These are phyloP conservation scores for Botrytis squamosa DNA, from an alignment of 2,329 filamentous ascomycete genomes.

Conservation along the genomic window DNA sequence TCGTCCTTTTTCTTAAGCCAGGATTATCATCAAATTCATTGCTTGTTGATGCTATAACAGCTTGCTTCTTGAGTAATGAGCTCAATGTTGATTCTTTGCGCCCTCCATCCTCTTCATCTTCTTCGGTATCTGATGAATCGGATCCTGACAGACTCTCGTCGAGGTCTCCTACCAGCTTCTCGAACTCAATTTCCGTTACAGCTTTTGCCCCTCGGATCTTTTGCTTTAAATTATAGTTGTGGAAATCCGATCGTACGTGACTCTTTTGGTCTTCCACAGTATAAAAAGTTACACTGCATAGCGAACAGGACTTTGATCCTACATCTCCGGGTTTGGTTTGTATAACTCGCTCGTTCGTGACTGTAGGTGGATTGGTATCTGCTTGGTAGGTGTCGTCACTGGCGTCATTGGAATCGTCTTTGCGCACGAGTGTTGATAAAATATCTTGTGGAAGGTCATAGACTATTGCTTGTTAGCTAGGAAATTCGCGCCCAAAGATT, in stretches of 20 bases:
- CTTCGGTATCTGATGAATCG: conserved; percentile 67
- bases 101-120: conserved; percentile 55
- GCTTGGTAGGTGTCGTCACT: conserved; percentile 31
- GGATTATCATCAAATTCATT: conserved; percentile 49
- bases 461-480: conserved; percentile 32
- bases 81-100: conserved; percentile 70
- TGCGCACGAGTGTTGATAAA: conserved; percentile 38
- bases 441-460: conserved; percentile 41
- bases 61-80: conserved; percentile 78
- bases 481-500: background rate
- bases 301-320: conserved; percentile 72
- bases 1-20: conserved; percentile 49
- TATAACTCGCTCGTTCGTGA: conserved; percentile 41
- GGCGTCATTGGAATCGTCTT: conserved; percentile 33
- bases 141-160: conserved; percentile 93
- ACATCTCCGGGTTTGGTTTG: conserved; percentile 44
- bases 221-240: conserved; percentile 92
- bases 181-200: conserved; percentile 80
- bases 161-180: conserved; percentile 78
- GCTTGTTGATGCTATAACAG: conserved; percentile 59
- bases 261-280: conserved; percentile 77
- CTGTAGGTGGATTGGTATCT: conserved; percentile 28
- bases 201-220: conserved; percentile 72
- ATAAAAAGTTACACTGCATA: conserved; percentile 72
- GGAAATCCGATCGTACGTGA: conserved; percentile 86